These are phyloP conservation scores for Mrakia blollopis DNA, from an alignment of 768 basidiomycete species.

Conservation along the genomic window DNA sequence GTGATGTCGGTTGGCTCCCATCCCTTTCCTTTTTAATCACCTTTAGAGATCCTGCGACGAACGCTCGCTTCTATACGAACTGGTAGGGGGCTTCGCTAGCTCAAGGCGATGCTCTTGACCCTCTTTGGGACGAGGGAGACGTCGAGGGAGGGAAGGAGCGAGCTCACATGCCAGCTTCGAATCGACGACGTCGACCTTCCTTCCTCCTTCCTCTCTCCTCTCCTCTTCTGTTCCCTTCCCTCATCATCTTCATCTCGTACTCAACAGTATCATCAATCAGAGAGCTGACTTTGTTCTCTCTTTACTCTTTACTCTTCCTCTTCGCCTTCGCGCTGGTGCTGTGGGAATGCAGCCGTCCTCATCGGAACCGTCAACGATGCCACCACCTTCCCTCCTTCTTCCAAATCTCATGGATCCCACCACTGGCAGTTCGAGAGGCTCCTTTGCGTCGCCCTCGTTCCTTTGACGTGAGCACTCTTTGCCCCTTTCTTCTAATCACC, in stretches of 20 bases:
- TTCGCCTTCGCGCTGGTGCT: too few species aligned
- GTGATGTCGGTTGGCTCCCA: too few species aligned
- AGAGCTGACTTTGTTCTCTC: not conserved
- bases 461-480: conserved; percentile 54
- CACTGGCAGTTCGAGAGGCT: conserved; percentile 91
- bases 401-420: conserved; percentile 76
- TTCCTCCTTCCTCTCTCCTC: not conserved
- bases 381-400: conserved; percentile 68
- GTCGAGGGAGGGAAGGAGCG: not conserved
- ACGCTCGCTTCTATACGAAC: not conserved
- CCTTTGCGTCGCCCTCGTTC: conserved; percentile 79
- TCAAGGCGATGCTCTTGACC: not conserved
- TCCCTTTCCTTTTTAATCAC: too few species aligned
- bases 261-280: not conserved
- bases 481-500: not conserved
- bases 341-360: conserved; percentile 76
- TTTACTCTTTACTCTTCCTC: not conserved
- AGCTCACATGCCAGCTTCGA: not conserved
- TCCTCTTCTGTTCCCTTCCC: not conserved
- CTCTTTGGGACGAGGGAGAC: not conserved
- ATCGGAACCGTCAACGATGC: conserved; percentile 94
- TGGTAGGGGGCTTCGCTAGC: not conserved
- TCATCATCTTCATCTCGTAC: not conserved
- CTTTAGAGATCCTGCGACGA: too few species aligned
- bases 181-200: not conserved